Percentiles rank a stretch among this genome's conserved stretches.
Conservation (phyloP, 2,329 filamentous ascomycete genomes). For the Aspergillus udagawae region DNA sequence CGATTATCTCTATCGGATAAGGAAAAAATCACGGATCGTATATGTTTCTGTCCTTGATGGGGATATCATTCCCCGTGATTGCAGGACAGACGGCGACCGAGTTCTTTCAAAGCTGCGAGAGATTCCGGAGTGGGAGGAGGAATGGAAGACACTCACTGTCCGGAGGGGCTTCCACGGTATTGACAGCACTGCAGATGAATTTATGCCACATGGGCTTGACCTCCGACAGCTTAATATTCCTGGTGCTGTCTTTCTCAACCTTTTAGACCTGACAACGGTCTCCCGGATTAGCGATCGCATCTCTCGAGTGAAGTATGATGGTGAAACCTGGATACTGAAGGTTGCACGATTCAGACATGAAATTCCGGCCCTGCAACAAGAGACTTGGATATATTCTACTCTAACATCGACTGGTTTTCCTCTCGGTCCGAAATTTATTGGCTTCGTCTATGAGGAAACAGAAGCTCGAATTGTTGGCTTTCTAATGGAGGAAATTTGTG, state of each 20-base stretch:
- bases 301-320: not conserved
- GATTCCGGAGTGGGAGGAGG: conserved; percentile 8
- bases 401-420: conserved; percentile 2
- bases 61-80: conserved; percentile 6
- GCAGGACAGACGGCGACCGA: conserved; percentile 3
- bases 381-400: conserved; percentile 5
- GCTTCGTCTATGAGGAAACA: conserved; percentile 8
- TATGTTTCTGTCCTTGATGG: conserved; percentile 9
- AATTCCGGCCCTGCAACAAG: conserved; percentile 1
- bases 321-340: conserved; percentile 4
- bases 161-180: conserved; percentile 1
- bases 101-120: conserved; percentile 7
- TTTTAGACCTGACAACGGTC: not conserved
- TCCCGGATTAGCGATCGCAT: conserved; percentile 6
- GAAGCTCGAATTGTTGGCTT: conserved; percentile 7
- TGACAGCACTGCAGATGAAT: conserved; percentile 5
- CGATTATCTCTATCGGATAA: conserved; percentile 11
- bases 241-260: not conserved
- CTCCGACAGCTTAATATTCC: not conserved
- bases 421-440: conserved; percentile 4
- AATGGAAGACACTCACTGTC: conserved; percentile 12
- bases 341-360: conserved; percentile 7
- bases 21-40: conserved; percentile 7
- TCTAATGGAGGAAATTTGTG: conserved; percentile 5
- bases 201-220: conserved; percentile 4